These are phyloP conservation scores for Euphorbia schlechtendalii DNA, from an alignment of 441 rosid genomes.

Conservation along the genomic window DNA sequence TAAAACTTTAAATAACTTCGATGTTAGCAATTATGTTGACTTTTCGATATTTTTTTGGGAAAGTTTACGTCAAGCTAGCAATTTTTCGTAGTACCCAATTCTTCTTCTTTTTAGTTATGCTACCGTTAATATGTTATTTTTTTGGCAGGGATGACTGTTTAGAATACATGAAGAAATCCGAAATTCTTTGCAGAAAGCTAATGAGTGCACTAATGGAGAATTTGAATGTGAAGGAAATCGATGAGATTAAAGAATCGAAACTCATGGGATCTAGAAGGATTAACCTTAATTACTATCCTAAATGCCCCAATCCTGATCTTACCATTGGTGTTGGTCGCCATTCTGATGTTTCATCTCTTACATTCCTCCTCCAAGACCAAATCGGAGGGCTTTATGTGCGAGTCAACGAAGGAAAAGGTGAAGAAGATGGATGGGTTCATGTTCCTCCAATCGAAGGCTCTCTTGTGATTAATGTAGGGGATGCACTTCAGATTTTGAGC, in stretches of 20 bases:
- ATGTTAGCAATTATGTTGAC: no score
- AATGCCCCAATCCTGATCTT: slow-evolving; percentile 31
- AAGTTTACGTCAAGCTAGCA: no score
- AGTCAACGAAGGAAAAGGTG: slow-evolving; percentile 14
- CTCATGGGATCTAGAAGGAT: slow-evolving; percentile 21
- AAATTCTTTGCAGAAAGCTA: slow-evolving; percentile 13
- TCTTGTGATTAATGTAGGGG: no score
- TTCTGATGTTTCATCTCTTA: slow-evolving; percentile 44
- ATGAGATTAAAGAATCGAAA: slow-evolving; percentile 10
- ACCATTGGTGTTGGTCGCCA: slow-evolving; percentile 35
- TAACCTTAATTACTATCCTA: no score
- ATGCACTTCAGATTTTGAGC: no score
- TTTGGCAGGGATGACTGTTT: neutral
- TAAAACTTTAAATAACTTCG: no score
- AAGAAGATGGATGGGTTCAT: slow-evolving; percentile 28
- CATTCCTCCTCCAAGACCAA: slow-evolving; percentile 48
- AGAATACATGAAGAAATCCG: slow-evolving; percentile 16
- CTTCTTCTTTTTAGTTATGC: no score
- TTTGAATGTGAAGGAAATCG: no score
- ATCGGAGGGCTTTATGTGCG: slow-evolving; percentile 36
- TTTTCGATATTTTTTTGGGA: no score
- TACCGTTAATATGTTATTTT: no score
- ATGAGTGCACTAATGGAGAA: slow-evolving; percentile 14
- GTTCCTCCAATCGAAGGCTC: slow-evolving; percentile 25
- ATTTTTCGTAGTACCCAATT: no score